Conservation (phyloP, 1,284 basidiomycete species). For the Papiliotrema laurentii region DNA sequence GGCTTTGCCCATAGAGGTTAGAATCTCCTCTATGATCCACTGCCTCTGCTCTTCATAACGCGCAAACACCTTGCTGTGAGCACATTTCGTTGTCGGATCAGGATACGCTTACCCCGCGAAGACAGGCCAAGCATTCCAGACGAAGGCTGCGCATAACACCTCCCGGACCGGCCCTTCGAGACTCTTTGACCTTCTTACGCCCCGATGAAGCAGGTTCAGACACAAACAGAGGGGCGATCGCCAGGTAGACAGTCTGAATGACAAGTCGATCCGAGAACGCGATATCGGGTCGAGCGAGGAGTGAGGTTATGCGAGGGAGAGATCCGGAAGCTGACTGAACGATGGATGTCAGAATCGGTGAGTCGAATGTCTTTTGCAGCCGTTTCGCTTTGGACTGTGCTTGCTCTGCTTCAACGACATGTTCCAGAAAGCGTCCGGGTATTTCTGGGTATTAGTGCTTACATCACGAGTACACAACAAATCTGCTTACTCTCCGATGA, state of each 20-base stretch:
- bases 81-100: neutral
- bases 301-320: constrained; percentile 42
- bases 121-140: constrained; percentile 72
- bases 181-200: constrained; percentile 53
- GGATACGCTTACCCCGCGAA: constrained; percentile 65
- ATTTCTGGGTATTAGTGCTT: constrained; percentile 19
- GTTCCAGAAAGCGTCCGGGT: constrained; percentile 54
- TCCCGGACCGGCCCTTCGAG: constrained; percentile 59
- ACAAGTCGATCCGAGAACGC: constrained; percentile 82
- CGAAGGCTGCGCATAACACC: constrained; percentile 73
- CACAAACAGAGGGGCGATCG: constrained; percentile 88
- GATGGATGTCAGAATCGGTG: constrained; percentile 57
- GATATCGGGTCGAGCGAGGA: constrained; percentile 50
- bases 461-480: neutral
- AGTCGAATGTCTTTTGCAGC: constrained; percentile 34
- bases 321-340: constrained; percentile 58
- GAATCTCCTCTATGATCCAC: constrained; percentile 95
- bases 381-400: constrained; percentile 7
- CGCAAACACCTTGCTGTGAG: constrained; percentile 67
- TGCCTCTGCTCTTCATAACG: constrained; percentile 81
- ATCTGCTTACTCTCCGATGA: constrained; percentile 47
- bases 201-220: constrained; percentile 56
- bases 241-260: constrained; percentile 84
- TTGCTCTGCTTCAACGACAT: constrained; percentile 53
- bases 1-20: constrained; percentile 80